These are phyloP conservation scores for Cryphonectria parasitica DNA, from an alignment of 2,329 filamentous ascomycete species.

Conservation along the genomic window DNA sequence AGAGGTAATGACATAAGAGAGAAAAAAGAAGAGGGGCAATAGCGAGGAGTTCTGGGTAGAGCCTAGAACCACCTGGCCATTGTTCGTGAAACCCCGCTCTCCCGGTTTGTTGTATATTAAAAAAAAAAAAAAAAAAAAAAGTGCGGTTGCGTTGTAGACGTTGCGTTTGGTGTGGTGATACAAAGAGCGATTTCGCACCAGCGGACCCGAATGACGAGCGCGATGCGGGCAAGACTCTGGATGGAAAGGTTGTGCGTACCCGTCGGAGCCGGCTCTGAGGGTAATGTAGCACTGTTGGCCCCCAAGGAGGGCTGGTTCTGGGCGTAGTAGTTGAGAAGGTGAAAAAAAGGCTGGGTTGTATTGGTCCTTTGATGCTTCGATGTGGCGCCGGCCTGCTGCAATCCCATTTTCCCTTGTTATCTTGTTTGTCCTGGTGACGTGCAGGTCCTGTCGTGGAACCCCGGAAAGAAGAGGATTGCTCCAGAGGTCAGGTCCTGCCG, in stretches of 20 bases:
- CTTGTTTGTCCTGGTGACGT: not conserved
- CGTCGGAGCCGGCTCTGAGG: conserved; percentile 28
- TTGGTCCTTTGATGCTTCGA: not conserved
- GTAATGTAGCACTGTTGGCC: not conserved
- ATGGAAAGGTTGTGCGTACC: conserved; percentile 26
- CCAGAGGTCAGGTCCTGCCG: not conserved
- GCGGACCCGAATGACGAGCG: conserved; percentile 5
- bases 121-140: no score
- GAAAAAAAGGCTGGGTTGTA: not conserved
- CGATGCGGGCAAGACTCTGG: conserved; percentile 27
- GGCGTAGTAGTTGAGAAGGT: not conserved
- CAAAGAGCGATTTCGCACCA: conserved; percentile 16
- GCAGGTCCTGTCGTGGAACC: conserved; percentile 4
- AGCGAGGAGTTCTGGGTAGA: not conserved
- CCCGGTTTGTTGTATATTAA: conserved; percentile 18
- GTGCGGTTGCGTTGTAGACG: conserved; percentile 23
- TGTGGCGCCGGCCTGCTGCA: conserved; percentile 9
- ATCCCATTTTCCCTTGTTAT: not conserved
- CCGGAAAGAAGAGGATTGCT: not conserved
- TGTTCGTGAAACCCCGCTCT: conserved; percentile 20
- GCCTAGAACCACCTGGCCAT: conserved; percentile 8
- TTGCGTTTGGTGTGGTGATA: conserved; percentile 25
- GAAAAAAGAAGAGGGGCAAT: conserved; percentile 9
- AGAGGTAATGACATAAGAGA: conserved; percentile 12
- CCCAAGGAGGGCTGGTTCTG: conserved; percentile 10